Conservation (phyloP, 2,329 filamentous ascomycete species). For the Cladosporium sp. region DNA sequence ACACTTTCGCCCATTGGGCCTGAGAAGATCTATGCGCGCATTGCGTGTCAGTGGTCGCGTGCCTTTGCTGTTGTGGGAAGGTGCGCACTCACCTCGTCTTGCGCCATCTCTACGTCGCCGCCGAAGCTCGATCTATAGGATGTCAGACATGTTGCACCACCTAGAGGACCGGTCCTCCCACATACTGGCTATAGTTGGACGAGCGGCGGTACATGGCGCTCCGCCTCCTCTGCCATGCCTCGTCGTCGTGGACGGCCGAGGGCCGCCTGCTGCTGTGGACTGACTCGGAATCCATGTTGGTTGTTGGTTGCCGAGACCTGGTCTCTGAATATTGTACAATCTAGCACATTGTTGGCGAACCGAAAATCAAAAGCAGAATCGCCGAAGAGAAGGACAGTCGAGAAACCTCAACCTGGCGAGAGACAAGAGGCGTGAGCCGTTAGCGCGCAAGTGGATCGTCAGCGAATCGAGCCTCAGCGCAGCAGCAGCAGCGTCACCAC, state of each 20-base stretch:
- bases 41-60: neutral
- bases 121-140: conserved; percentile 69
- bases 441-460: neutral
- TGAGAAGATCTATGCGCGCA: conserved; percentile 64
- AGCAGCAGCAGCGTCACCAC: conserved; percentile 3
- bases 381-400: neutral
- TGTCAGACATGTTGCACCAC: conserved; percentile 10
- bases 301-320: neutral
- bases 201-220: conserved; percentile 58
- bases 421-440: conserved; percentile 5
- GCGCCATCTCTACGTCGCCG: conserved; percentile 97
- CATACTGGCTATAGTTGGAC: conserved; percentile 67
- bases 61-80: neutral
- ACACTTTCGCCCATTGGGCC: conserved; percentile 93
- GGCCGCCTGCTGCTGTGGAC: conserved; percentile 11
- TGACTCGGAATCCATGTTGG: conserved; percentile 14
- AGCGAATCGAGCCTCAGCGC: neutral
- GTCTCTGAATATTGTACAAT: neutral
- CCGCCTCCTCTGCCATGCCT: conserved; percentile 18
- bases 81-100: conserved; percentile 63
- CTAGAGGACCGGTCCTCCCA: conserved; percentile 21
- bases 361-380: neutral
- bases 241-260: conserved; percentile 12
- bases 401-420: neutral
- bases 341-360: conserved; percentile 7